Base-by-base conservation (phyloP, 2,329 filamentous ascomycete species). In the Exophiala sideris region DNA sequence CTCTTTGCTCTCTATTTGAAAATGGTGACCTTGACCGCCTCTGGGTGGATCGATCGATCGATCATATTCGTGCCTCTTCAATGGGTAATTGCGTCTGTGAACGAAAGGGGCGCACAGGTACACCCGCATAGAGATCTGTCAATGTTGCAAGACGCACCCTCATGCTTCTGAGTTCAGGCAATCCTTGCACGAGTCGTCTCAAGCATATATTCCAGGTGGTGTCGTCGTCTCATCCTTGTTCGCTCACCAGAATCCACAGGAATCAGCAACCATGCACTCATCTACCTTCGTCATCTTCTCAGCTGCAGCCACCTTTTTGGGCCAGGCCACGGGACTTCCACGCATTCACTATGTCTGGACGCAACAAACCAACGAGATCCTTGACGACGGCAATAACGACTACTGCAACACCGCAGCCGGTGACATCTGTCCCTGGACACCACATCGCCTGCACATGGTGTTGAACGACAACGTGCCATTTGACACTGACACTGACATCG, bases 321-420 rank as follows among this genome's bases (percentile, higher is more conserved):
- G 51, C 48, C 36, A 18, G 16, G 56, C 54, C 29, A 45, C 52
- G 35, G 56, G 51, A 33, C 48, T 58, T 34, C 56, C 56, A 14
- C 45, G 32, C 29, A 29, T 51, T 33, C 45, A 50, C 16, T 57
- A 54, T 44, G 38, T 55, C n/a, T 54, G 48, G 52, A 47, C 35
- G n/a, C 16, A 44, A 16, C 21, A 45, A 9, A 50, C 35, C 5
- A 41, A 14, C 3, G 52, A 55, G 33, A 20, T 8, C 12, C 16
- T 33, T 38, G 45, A 45, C 20, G 44, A 42, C 32, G 32, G 47
- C 35, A 42, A 36, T 12, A 36, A 40, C 18, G 18, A 35, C 12
- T 42, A 42, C 36, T 14, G 24, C 24, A 29, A 29, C 24, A 29
- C 35, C 24, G 5, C n/a, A 29, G 34, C 24, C 14, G 29, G 18